Evolutionary conservation across 305 asterid species (phyloP).

Genomic region (Fraxinus velutina): DNA sequence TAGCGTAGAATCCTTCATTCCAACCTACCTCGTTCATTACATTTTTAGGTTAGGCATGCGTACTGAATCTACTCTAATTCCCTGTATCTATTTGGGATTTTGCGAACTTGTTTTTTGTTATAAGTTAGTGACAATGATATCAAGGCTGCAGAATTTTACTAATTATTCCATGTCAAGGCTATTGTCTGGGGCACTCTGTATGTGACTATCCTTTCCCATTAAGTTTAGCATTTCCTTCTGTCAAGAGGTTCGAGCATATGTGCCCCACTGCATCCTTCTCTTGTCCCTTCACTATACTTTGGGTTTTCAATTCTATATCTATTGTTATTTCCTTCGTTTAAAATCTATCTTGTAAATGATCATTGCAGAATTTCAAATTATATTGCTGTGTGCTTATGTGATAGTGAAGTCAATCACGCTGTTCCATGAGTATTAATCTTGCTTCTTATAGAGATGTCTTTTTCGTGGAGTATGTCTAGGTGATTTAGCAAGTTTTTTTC

Average conservation of each 20-base stretch:
- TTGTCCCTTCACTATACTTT: not conserved
- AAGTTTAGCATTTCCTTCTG: not conserved
- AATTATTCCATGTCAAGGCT: not conserved
- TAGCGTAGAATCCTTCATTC: not conserved
- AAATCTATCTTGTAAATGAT: not conserved
- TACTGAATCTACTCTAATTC: not conserved
- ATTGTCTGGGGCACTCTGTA: not conserved
- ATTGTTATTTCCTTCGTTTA: not conserved
- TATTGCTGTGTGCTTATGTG: not conserved
- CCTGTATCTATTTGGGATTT: not conserved
- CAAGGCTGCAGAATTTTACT: not conserved
- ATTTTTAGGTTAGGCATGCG: not conserved
- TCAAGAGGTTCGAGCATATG: not conserved
- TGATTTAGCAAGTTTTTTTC: not conserved
- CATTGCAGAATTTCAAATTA: not conserved
- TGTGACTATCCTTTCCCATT: not conserved
- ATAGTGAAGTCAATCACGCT: not conserved
- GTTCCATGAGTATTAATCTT: not conserved
- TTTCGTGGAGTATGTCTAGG: not conserved
- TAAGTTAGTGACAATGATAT: not conserved
- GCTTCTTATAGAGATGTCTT: not conserved
- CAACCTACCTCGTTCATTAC: not conserved
- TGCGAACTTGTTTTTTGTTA: not conserved
- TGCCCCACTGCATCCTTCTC: not conserved
- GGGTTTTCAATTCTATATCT: not conserved